Percentiles rank a stretch among this genome's conserved stretches.
These are phyloP conservation scores for Neurospora discreta DNA, from an alignment of 495 filamentous ascomycete genomes.

Conservation along the genomic window DNA sequence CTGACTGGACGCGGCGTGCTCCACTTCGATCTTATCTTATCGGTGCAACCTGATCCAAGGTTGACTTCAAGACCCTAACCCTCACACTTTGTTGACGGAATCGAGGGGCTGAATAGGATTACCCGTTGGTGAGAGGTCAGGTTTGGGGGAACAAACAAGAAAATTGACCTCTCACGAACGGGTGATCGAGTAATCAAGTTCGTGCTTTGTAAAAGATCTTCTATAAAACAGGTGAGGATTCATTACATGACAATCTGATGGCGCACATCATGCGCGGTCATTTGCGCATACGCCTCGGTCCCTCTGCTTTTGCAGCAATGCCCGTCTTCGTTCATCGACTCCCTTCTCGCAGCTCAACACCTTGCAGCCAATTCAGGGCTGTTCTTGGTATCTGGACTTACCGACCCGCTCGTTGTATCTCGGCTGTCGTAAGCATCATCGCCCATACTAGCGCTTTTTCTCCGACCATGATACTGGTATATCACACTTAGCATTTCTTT, in stretches of 20 bases:
- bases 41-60: not conserved
- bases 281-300: not conserved
- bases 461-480: not conserved
- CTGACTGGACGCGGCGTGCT: not conserved
- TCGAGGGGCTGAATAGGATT: not conserved
- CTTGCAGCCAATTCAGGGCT: not conserved
- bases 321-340: not conserved
- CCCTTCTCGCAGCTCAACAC: not conserved
- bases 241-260: not conserved
- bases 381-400: not conserved
- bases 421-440: not conserved
- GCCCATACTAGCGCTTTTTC: not conserved
- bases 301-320: not conserved
- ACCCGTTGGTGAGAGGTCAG: too few relatives aligned
- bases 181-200: too few relatives aligned
- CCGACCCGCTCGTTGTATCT: not conserved
- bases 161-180: too few relatives aligned
- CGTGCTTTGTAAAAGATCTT: not conserved
- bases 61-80: not conserved
- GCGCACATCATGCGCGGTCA: not conserved
- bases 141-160: too few relatives aligned
- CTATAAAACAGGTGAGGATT: not conserved
- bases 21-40: not conserved
- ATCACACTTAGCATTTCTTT: not conserved
- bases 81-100: not conserved